Evolutionary conservation across 2,329 filamentous ascomycete genomes (phyloP).

Genomic region (Didymellaceae sp.): DNA sequence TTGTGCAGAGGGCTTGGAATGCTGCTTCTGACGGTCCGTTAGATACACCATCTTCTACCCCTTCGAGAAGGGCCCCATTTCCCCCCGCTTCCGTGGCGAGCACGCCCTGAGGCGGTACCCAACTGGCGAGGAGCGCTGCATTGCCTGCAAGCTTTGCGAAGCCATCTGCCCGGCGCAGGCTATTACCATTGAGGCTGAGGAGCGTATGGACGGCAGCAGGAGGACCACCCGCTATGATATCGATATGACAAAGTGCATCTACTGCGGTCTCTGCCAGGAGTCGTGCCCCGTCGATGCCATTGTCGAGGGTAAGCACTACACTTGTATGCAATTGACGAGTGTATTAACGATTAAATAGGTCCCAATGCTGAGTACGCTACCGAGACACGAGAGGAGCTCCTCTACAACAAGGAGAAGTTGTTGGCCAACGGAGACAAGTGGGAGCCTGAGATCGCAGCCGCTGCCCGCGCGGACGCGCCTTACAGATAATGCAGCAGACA

Average conservation of each 20-base stretch:
- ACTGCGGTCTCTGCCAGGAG: constrained; percentile 99
- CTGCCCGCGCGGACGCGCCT: constrained; percentile 89
- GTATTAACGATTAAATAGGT: constrained; percentile 49
- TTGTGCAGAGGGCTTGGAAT: constrained; percentile 4
- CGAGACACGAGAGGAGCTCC: constrained; percentile 85
- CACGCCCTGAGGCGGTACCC: constrained; percentile 96
- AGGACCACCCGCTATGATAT: constrained; percentile 98
- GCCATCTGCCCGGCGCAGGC: constrained; percentile 97
- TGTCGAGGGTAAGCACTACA: constrained; percentile 67
- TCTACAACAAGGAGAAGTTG: constrained; percentile 98
- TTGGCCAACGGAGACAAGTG: constrained; percentile 76
- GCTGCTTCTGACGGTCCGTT: constrained; percentile 35
- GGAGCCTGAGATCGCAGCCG: constrained; percentile 95
- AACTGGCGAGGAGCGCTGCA: constrained; percentile 97
- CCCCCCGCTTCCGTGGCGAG: constrained; percentile 96
- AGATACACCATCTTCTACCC: constrained; percentile 99
- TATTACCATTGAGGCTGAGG: constrained; percentile 98
- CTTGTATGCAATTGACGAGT: background rate
- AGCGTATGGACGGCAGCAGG: constrained; percentile 93
- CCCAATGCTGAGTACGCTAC: constrained; percentile 78
- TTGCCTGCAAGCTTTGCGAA: constrained; percentile 99
- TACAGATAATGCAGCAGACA: constrained; percentile 57
- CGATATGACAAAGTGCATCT: constrained; percentile 99
- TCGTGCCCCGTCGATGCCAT: constrained; percentile 98
- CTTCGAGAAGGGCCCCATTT: constrained; percentile 98